Base-by-base conservation (phyloP, 176 grass and related monocot species). In the Oryza meyeriana region DNA sequence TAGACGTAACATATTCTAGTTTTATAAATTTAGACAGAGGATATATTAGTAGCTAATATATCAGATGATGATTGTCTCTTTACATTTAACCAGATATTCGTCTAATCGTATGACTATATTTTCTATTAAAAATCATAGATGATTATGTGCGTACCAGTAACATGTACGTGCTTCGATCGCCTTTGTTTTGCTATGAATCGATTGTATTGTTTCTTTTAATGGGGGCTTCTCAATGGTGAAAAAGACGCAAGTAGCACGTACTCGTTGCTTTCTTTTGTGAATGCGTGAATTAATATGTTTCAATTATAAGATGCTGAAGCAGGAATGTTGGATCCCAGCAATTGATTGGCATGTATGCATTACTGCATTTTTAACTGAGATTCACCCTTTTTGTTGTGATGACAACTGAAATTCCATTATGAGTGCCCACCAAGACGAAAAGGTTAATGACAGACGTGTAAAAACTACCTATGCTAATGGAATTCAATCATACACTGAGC, bases 271-370 rank as follows among this genome's bases (percentile, higher is more conserved):
- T 2, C 30, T 17, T 3, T 18, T 40, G 66, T 69, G 6, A 27
- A 26, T n/a, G 67, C 67, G 26, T 41, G 6, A 16, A 70, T 70
- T 36, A 70, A 70, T 70, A 41, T 70, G 67, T n/a, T 70, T 70
- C 22, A 41, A 8, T 36, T 41, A 69, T 38, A 70, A 40, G 35
- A 25, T 71, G 3, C 35, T 4, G 3, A 39, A 26, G 17, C 36
- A 1, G 36, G 11, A 70, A 70, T 16, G 13, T 70, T 70, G 13
- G 5, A 14, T 35, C 36, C 35, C 14, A 26, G 20, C 22, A 40
- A 39, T 25, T 39, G 20, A 40, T 26, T 39, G 66, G 35, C 34
- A 13, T 25, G 5, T 69, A 4, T 40, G 10, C 22, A 25, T 69
- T 38, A 40, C 8, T 40, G 8, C 39, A 11, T 8, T 1, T 13